These are phyloP conservation scores for Canna indica DNA, from an alignment of 176 grass and related monocot genomes.

Conservation along the genomic window DNA sequence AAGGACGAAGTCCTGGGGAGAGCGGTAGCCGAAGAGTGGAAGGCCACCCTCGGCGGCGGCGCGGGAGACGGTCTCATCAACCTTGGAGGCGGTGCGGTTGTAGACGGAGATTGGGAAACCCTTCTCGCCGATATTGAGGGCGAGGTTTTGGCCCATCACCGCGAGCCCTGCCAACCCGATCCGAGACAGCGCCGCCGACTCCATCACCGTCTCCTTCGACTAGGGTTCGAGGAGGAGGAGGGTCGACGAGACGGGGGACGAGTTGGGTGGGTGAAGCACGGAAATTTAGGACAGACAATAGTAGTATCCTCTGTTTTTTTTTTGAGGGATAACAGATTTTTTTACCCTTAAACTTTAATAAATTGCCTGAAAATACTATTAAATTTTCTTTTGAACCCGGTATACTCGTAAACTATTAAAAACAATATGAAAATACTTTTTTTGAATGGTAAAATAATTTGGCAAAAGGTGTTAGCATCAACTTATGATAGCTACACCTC, in stretches of 20 bases:
- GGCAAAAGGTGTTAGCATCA: too few relatives aligned
- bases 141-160: slow-evolving; percentile 92
- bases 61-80: slow-evolving; percentile 60
- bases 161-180: slow-evolving; percentile 81
- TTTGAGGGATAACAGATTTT: too few relatives aligned
- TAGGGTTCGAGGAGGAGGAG: neutral
- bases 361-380: too few relatives aligned
- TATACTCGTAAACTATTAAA: too few relatives aligned
- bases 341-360: too few relatives aligned
- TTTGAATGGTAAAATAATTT: too few relatives aligned
- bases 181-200: slow-evolving; percentile 27
- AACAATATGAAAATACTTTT: too few relatives aligned
- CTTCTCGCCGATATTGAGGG: slow-evolving; percentile 91
- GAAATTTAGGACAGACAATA: too few relatives aligned
- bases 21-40: slow-evolving; percentile 50
- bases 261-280: too few relatives aligned
- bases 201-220: slow-evolving; percentile 3
- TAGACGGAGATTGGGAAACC: slow-evolving; percentile 91
- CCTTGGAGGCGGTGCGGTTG: slow-evolving; percentile 86
- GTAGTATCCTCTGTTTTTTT: too few relatives aligned
- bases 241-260: neutral
- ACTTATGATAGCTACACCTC: too few relatives aligned
- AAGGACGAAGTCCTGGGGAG: slow-evolving; percentile 60
- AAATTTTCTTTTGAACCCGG: too few relatives aligned
- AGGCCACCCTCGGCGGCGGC: slow-evolving; percentile 49